These are phyloP conservation scores for Boechera retrofracta DNA, from an alignment of 345 rosid genomes.

Conservation along the genomic window DNA sequence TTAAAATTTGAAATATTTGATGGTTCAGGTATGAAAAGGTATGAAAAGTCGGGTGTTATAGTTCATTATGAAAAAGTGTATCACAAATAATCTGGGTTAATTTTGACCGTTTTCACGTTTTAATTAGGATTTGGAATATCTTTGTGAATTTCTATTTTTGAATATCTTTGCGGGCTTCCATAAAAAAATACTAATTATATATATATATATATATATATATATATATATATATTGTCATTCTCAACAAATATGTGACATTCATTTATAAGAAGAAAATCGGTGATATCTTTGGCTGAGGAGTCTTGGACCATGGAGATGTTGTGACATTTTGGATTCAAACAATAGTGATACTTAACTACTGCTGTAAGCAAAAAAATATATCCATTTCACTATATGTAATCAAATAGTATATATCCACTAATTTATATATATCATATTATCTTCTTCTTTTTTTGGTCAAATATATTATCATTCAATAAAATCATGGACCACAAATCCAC, in stretches of 20 bases:
- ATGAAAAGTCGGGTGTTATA: too few relatives aligned
- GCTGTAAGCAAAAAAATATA: neutral
- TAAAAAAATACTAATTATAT: neutral
- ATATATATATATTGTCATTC: neutral
- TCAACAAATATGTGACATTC: neutral
- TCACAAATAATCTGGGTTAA: too few relatives aligned
- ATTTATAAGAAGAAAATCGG: neutral
- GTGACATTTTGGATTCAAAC: neutral
- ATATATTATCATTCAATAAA: neutral
- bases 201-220: neutral
- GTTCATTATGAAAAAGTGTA: too few relatives aligned
- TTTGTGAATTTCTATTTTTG: neutral
- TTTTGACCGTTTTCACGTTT: too few relatives aligned
- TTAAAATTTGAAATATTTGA: too few relatives aligned
- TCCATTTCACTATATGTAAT: neutral
- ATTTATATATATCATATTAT: neutral
- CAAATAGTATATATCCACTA: neutral
- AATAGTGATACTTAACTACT: neutral
- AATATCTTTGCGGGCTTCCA: too few relatives aligned
- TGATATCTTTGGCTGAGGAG: neutral
- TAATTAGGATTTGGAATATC: neutral
- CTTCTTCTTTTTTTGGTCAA: too few relatives aligned
- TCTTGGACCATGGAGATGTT: neutral
- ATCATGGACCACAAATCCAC: conserved; percentile 29
- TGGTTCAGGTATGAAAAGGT: too few relatives aligned